phyloP scores from a whole-genome alignment of 106 monocot genomes.

The Chionographis japonica region DNA sequence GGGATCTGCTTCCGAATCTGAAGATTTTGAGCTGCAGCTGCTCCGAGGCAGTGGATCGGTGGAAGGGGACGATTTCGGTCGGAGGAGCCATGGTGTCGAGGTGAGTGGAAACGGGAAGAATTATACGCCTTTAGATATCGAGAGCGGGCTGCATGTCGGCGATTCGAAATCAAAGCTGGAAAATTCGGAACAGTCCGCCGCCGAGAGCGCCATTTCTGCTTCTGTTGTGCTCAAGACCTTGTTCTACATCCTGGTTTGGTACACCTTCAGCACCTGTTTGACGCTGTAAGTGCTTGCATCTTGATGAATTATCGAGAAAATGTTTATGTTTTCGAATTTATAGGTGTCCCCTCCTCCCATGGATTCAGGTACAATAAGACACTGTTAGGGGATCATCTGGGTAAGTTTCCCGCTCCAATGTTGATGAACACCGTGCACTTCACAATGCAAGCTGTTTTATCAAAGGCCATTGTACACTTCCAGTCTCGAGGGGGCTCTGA shows the following conservation, averaged over 20 bases:
- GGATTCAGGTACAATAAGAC: constrained; percentile 38
- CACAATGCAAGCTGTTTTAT: constrained; percentile 34
- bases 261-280: constrained; percentile 84
- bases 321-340: not conserved
- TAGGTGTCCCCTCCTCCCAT: no score
- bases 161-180: constrained; percentile 25
- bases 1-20: no score
- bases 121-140: constrained; percentile 46
- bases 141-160: constrained; percentile 25
- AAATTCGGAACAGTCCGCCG: constrained; percentile 2
- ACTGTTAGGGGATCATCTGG: constrained; percentile 37
- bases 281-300: constrained; percentile 93
- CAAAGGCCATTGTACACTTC: constrained; percentile 15
- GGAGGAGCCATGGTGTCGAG: no score
- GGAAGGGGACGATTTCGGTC: constrained; percentile 16
- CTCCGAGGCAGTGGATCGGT: constrained; percentile 14
- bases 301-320: no score
- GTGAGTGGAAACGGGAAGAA: constrained; percentile 11
- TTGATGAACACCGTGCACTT: constrained; percentile 47
- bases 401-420: constrained; percentile 45
- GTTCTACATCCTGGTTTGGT: constrained; percentile 70
- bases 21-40: constrained; percentile 58
- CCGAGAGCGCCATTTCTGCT: constrained; percentile 24
- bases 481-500: constrained; percentile 9
- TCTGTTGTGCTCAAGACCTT: constrained; percentile 57